Evolutionary conservation across 2,329 filamentous ascomycete species (phyloP).

Genomic region (Pseudogymnoascus sp.): DNA sequence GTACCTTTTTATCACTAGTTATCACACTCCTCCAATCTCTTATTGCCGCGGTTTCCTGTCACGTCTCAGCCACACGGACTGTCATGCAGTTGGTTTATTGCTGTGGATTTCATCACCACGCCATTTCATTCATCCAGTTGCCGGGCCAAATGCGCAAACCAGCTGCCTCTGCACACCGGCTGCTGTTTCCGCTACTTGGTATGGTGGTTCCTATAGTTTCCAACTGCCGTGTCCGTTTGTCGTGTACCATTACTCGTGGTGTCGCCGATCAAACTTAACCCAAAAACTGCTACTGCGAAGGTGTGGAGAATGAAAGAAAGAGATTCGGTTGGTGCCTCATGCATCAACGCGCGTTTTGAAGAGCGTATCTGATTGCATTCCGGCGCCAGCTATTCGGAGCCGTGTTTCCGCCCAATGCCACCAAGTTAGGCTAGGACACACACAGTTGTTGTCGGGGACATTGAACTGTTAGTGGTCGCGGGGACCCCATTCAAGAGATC

Average conservation of each 20-base stretch:
- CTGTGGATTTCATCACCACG: background rate
- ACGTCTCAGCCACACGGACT: constrained; percentile 6
- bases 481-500: background rate
- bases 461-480: background rate
- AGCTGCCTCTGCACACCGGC: background rate
- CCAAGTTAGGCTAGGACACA: background rate
- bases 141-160: background rate
- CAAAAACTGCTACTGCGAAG: background rate
- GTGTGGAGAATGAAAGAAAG: background rate
- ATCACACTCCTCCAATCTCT: constrained; percentile 4
- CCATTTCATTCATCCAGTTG: background rate
- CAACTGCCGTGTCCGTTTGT: background rate
- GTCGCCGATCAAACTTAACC: background rate
- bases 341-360: background rate
- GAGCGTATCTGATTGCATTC: background rate
- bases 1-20: background rate
- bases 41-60: constrained; percentile 4
- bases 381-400: background rate
- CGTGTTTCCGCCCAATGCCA: background rate
- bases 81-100: constrained; percentile 6
- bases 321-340: background rate
- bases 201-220: background rate
- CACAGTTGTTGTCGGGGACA: background rate
- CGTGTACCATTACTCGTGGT: background rate
- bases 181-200: background rate